phyloP scores from a whole-genome alignment of 495 filamentous ascomycete genomes.

The Saxophila tyrrhenica region DNA sequence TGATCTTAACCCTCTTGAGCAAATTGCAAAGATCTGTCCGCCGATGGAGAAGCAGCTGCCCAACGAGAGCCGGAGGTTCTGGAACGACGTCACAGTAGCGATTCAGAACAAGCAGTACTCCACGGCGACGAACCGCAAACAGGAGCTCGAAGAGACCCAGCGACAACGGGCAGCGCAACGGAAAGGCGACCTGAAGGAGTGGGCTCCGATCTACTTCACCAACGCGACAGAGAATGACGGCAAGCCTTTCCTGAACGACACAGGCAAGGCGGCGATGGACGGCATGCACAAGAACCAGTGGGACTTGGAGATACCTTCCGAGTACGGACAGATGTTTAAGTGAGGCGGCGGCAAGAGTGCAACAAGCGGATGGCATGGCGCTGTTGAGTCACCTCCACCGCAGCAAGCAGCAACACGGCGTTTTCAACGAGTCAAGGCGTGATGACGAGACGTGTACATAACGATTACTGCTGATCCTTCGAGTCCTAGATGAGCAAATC shows the following conservation, averaged over 20 bases:
- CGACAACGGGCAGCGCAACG: constrained; percentile 72
- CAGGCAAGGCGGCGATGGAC: constrained; percentile 58
- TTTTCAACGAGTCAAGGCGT: not conserved
- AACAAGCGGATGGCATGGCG: too few species aligned
- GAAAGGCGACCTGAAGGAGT: constrained; percentile 51
- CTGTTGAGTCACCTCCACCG: not conserved
- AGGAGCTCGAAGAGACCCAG: constrained; percentile 85
- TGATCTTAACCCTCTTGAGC: constrained; percentile 69
- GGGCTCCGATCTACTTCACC: constrained; percentile 85
- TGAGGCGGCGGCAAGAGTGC: not conserved
- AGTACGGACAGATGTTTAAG: constrained; percentile 11
- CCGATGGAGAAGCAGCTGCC: constrained; percentile 64
- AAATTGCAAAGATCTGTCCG: constrained; percentile 65
- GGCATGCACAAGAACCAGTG: constrained; percentile 41
- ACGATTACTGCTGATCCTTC: not conserved
- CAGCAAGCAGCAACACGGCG: not conserved
- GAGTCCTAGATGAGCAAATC: not conserved
- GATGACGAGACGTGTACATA: not conserved
- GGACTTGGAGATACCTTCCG: constrained; percentile 7
- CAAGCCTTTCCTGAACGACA: constrained; percentile 66
- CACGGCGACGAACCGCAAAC: constrained; percentile 74
- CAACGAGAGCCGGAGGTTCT: constrained; percentile 84
- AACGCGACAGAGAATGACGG: constrained; percentile 60
- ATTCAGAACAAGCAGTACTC: constrained; percentile 74
- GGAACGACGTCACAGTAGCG: constrained; percentile 76